Evolutionary conservation across 495 filamentous ascomycete species (phyloP).

Genomic region (Acidiella bohemica): DNA sequence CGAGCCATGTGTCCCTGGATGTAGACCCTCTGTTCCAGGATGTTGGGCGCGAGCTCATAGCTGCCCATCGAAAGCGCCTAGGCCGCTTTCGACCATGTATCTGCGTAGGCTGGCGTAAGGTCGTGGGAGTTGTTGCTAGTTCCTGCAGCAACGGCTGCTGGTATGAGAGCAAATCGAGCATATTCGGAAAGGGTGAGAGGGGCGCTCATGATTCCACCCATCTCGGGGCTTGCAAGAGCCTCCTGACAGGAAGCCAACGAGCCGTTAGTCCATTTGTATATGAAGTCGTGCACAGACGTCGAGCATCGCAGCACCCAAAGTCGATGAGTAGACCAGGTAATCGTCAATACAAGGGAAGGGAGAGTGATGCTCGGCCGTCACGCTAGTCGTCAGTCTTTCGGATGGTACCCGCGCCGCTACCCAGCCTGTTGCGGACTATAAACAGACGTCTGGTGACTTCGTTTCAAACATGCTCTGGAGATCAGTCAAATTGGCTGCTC

Average conservation of each 20-base stretch:
- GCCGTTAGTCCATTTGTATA: constrained; percentile 1
- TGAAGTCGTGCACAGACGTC: neutral
- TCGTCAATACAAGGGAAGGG: too few species aligned
- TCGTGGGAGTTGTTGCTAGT: neutral
- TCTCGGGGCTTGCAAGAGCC: neutral
- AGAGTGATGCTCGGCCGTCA: too few species aligned
- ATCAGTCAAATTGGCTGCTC: too few species aligned
- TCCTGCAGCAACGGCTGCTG: neutral
- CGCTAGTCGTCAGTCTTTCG: too few species aligned
- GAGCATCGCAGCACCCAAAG: neutral
- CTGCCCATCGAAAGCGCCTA: neutral
- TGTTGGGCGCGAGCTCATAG: neutral
- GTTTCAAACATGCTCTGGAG: too few species aligned
- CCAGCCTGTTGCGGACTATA: too few species aligned
- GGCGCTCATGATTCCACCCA: neutral
- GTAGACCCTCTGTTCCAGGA: neutral
- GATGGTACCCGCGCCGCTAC: too few species aligned
- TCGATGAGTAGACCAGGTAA: too few species aligned
- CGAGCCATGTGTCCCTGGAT: neutral
- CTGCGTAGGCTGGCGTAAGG: neutral
- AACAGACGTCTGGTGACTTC: too few species aligned
- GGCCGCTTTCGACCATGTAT: neutral
- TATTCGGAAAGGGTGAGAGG: too few species aligned
- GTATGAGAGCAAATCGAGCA: neutral
- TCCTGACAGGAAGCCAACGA: neutral